Evolutionary conservation across 1,284 basidiomycete species (phyloP), one percentile per base, ranked within the genome.

Genomic region (Inonotus hispidus): DNA sequence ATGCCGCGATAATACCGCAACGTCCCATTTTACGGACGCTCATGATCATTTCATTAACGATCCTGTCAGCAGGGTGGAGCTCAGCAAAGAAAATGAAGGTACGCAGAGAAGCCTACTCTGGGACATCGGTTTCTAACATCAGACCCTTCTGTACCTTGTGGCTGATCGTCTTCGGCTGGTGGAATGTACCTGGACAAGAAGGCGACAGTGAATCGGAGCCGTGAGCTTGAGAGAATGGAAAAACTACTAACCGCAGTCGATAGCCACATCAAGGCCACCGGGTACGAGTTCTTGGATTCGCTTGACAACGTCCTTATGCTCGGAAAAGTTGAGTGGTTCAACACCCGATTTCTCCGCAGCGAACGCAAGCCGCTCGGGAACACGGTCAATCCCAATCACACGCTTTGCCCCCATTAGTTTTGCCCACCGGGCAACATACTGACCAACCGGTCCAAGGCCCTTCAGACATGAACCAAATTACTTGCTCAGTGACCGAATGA

Each of bases 101-200:
- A 29, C 27, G 13, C 14, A 45, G 21, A n/a, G 10, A 25, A 29
- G 11, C 47, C 7, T 49, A 49, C 47, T 92, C 90, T 2, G 82
- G 77, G 0, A 84, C 82, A 68, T 92, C 90, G 0, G 88, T 92
- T 74, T 92, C 88, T 39, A 92, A 78, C 79, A 87, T 84, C 43
- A 90, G 73, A 11, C 82, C 68, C 72, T 88, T 87, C 72, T 90
- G 83, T 41, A 85, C 76, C 69, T 86, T 88, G 75, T 90, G 88
- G 4, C 77, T 63, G 35, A 82, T 64, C 0, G 78, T 76, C 73
- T 88, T 88, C n/a, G 85, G 85, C 66, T 88, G 81, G 69, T 88
- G 86, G 79, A 87, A 88, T 1, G 84, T 83, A 14, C 82, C 82
- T 53, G n/a, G n/a, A n/a, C n/a, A n/a, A n/a, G n/a, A 55, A 16